Conservation (phyloP, 306 rosid species). For the Quercus bicolor region DNA sequence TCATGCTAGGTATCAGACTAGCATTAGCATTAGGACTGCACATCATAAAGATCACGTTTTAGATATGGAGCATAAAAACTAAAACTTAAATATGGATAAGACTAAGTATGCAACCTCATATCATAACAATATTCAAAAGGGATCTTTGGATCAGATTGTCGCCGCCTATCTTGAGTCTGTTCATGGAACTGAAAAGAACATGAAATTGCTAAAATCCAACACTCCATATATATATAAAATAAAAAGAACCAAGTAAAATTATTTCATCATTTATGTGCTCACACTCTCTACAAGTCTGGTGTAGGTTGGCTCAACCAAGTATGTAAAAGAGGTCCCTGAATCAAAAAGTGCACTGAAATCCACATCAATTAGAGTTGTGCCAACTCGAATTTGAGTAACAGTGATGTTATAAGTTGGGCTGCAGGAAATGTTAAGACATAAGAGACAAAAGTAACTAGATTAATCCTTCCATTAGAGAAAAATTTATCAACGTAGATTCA, state of each 20-base stretch:
- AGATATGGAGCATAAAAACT: slow-evolving; percentile 13
- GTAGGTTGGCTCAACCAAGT: slow-evolving; percentile 76
- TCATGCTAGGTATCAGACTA: slow-evolving; percentile 61
- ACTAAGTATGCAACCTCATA: slow-evolving; percentile 60
- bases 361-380: slow-evolving; percentile 58
- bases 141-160: slow-evolving; percentile 60
- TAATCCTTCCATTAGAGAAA: neutral
- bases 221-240: slow-evolving; percentile 10
- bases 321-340: slow-evolving; percentile 91
- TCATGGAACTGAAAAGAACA: slow-evolving; percentile 65
- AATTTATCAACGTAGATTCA: slow-evolving; percentile 12
- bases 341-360: slow-evolving; percentile 80
- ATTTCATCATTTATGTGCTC: slow-evolving; percentile 33
- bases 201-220: slow-evolving; percentile 15
- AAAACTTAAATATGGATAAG: slow-evolving; percentile 5
- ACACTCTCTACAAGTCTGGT: slow-evolving; percentile 59
- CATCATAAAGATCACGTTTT: slow-evolving; percentile 26
- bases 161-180: slow-evolving; percentile 62
- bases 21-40: slow-evolving; percentile 74
- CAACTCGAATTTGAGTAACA: slow-evolving; percentile 69
- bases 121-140: slow-evolving; percentile 89
- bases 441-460: slow-evolving; percentile 15
- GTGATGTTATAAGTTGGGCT: slow-evolving; percentile 90
- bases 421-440: slow-evolving; percentile 36
- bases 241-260: slow-evolving; percentile 4